Base-by-base conservation (phyloP, 805 yeast species). In the Metschnikowia chrysomelidarum region DNA sequence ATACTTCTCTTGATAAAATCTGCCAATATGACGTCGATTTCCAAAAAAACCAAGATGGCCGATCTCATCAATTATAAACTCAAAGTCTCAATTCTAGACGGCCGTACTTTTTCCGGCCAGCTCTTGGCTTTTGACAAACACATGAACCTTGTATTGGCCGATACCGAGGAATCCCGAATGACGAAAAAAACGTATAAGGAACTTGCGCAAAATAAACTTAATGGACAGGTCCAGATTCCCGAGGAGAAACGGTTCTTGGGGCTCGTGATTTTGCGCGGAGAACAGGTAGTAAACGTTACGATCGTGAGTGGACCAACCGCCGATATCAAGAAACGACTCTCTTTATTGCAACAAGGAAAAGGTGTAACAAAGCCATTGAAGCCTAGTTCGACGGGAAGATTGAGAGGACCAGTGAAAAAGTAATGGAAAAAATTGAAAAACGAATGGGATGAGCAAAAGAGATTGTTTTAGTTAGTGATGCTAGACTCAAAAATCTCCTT, bases 401-500 rank as follows among this genome's bases (percentile, higher is more conserved):
- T 49, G 20, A 49, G 43, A 34, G 65, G 60, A 0, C 63, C 63
- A 1, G 37, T 44, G 9, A 38, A 40, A 15, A 36, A 23, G 32
- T 23, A 31, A 36, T 24, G 12, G 18, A 12, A 25, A 29, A 13
- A 16, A 23, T 24, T 14, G 21, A 22, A 13, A 15, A 10, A 22
- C 3, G 12, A 25, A 12, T 17, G 36, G 16, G 14, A 12, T 16
- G 9, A n/a, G 19, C 5, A 4, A 8, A 18, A 20, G 15, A 22
- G 21, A n/a, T n/a, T n/a, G n/a, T n/a, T n/a, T n/a, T n/a, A n/a
- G n/a, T n/a, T n/a, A n/a, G n/a, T n/a, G n/a, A n/a, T n/a, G n/a
- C n/a, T n/a, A n/a, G n/a, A n/a, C n/a, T n/a, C n/a, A n/a, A n/a
- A 83, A 88, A 93, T 93, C 98, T 93, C 98, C 93, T 93, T 91